Percentiles rank a stretch among this genome's conserved stretches.
Evolutionary conservation across 306 rosid genomes (phyloP).

Genomic region (Pueraria montana): DNA sequence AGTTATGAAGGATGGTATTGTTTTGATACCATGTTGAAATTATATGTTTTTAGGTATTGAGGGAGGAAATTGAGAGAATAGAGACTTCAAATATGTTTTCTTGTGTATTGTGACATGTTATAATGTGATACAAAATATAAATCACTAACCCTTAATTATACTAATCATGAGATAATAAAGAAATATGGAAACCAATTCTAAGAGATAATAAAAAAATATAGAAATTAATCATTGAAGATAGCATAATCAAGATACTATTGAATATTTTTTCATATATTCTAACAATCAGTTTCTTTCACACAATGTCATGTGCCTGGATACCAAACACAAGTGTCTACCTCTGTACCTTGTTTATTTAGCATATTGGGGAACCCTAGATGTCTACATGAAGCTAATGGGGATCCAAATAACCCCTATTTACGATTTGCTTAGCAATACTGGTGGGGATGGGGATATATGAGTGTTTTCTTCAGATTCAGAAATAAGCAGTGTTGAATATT

Average conservation of each 20-base stretch:
- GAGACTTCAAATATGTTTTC: not conserved
- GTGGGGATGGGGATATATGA: slow-evolving; percentile 16
- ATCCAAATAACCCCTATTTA: slow-evolving; percentile 20
- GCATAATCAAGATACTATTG: not conserved
- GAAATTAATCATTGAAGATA: not conserved
- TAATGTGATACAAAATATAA: not conserved
- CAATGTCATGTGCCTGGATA: not conserved
- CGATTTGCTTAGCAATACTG: slow-evolving; percentile 6
- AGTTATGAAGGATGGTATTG: not conserved
- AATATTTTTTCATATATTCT: not conserved
- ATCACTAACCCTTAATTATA: not conserved
- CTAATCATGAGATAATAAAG: not conserved
- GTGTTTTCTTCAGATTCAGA: slow-evolving; percentile 19
- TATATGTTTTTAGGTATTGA: not conserved
- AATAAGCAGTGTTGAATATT: slow-evolving; percentile 12
- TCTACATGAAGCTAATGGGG: slow-evolving; percentile 5
- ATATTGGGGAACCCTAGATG: slow-evolving; percentile 5
- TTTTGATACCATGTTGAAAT: not conserved
- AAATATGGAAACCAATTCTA: not conserved
- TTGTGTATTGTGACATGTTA: not conserved
- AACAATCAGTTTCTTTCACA: slow-evolving; percentile 25
- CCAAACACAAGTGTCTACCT: slow-evolving; percentile 22
- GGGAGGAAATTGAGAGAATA: not conserved
- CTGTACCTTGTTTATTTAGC: not conserved
- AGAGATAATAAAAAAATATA: not conserved